A percentile compares a stretch with the other conserved stretches of the same genome.
Conservation (phyloP, 169 alveolate species). For the Plasmodium vivax region DNA sequence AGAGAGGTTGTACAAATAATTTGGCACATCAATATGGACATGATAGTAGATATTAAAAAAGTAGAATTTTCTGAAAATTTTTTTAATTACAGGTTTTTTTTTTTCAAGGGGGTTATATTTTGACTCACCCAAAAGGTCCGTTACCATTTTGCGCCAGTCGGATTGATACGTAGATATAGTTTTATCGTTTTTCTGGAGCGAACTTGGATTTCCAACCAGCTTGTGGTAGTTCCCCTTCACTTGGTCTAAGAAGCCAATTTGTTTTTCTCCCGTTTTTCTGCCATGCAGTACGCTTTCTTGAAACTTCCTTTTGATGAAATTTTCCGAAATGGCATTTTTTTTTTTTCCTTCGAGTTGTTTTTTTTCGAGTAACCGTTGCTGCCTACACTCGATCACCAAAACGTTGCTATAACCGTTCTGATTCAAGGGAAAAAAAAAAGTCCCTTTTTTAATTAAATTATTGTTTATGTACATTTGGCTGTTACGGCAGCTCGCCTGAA, state of each 20-base stretch:
- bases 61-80: conserved; percentile 25
- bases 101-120: not conserved
- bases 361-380: not conserved
- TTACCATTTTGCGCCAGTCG: not conserved
- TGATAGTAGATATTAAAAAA: conserved; percentile 27
- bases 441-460: not conserved
- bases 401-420: conserved; percentile 5
- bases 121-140: not conserved
- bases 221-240: not conserved
- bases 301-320: conserved; percentile 6
- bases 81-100: not conserved
- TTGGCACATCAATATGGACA: conserved; percentile 5
- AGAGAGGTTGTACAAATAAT: conserved; percentile 21
- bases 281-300: not conserved
- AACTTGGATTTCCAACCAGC: not conserved
- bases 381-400: conserved; percentile 40
- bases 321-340: not conserved
- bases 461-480: conserved; percentile 24
- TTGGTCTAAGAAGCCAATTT: not conserved
- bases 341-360: not conserved
- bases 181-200: not conserved
- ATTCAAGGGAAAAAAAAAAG: conserved; percentile 13
- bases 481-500: conserved; percentile 11
- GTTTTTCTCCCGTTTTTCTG: not conserved
- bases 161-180: not conserved